Base-by-base conservation (phyloP, 371 early-diverging fungal species). In the Mortierella sp. region DNA sequence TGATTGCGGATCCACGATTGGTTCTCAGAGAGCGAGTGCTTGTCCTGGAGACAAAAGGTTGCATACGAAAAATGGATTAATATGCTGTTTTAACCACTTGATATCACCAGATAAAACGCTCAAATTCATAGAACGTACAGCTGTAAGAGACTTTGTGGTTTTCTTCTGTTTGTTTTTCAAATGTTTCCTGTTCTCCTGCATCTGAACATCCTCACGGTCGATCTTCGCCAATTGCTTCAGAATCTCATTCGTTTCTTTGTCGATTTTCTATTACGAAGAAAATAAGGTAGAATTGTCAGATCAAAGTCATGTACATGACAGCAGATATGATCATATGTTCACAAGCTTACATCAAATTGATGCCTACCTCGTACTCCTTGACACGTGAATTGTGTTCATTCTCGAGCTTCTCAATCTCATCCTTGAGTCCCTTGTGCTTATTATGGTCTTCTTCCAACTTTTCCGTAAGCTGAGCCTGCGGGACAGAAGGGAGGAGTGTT, bases 121-220 rank as follows among this genome's bases (percentile, higher is more conserved):
- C 21, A n/a, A 0, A 26, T 3, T 13, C 63, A 19, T 16, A 48
- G 50, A 1, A 44, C 76, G 54, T 90, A 92, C 95, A 55, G 91
- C 87, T 78, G 94, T 89, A n/a, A 95, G 81, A 0, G 92, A 80
- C 70, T 93, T 92, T 60, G 88, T 88, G 7, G 91, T 71, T 81
- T 96, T 97, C 78, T 96, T 96, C 73, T 93, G 91, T 80, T 95
- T 96, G 57, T 84, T 91, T 50, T 89, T 90, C 82, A 97, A 83
- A 88, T 97, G 96, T 72, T 97, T 95, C 81, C 92, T 94, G 60
- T 94, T 93, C 80, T 97, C 97, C 72, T 93, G 92, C 52, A 95
- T 80, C 80, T 95, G 90, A 24, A 97, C 95, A 72, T 96, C 94
- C 55, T 95, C 95, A 71, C 94, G 94, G 82, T 98, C 98, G 70